Base-by-base conservation (phyloP, 1,284 basidiomycete genomes). In the Cryptococcus deneoformans region DNA sequence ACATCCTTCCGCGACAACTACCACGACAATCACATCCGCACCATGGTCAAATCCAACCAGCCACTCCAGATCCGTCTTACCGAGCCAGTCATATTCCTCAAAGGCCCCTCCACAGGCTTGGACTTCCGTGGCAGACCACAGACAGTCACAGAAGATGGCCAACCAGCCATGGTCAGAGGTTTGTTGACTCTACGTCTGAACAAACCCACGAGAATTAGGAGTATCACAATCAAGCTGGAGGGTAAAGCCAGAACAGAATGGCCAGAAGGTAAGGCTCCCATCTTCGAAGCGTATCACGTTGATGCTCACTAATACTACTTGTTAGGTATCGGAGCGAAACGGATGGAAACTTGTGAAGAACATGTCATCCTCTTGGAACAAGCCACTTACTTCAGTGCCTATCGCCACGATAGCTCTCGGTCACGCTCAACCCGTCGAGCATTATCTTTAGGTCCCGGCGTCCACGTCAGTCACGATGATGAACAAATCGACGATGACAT, bases 121-220 rank as follows among this genome's bases (percentile, higher is more conserved):
- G 73, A 79, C 52, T 77, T 76, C 45, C 77, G 86, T 54, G 82
- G 82, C 43, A 68, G 79, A 29, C 72, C 74, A 10, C 77, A 81
- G 45, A 71, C 75, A 12, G 71, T 77, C 8, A 73, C 72, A n/a
- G 71, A 80, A 20, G 82, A 82, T 63, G 79, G 82, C 0, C 83
- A 85, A 5, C 87, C 90, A 1, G 87, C 92, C 6, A 82, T 94
- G 75, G 81, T 99, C 37, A 83, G 95, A 43, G 95, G 93, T n/a
- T 80, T 97, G 10, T 82, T 98, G 57, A 87, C 86, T 1, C 80
- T 99, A 46, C 84, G 85, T 10, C 81, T 97, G 36, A 80, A 81
- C 49, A 95, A 94, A 72, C 86, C 93, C 0, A 92, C 87, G 43
- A 86, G 88, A 72, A 87, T 99, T 68, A 87, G 88, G 40, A 89